Evolutionary conservation across 352 stramenopile genomes (phyloP), one percentile per base, ranked within the genome.

Genomic region (Pythium aristosporum): DNA sequence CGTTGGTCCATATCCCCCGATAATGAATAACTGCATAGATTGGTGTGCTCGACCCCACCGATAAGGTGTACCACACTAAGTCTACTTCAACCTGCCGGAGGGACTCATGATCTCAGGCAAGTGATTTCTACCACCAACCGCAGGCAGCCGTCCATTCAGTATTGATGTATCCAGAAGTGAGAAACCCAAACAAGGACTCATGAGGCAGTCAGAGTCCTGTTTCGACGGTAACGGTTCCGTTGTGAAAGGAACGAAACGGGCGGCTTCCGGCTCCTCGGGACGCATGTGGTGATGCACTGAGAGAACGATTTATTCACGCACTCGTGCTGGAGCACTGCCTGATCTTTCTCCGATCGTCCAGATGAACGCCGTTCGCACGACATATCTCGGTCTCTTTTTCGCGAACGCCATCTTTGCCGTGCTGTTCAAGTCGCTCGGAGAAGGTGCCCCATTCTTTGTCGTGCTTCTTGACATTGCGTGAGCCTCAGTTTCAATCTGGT

Each of bases 361-460:
- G 34, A 77, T 83, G 53, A 76, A 77, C 52, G 77, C 67, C 52
- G 36, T 80, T 32, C 80, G 80, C 1, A 65, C 61, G 11, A 65
- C 70, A 39, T 93, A 91, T 58, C 76, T 90, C 20, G 65, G 39
- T 16, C 63, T 91, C 30, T 93, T 93, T 77, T 86, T 93, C 55
- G 76, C 72, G 51, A 93, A 90, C 47, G 79, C 82, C 32, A 81
- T 88, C 49, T 83, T 90, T 47, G 84, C 80, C 0, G 74, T 65
- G 8, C 57, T 89, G 47, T 83, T 93, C 67, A 83, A 85, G 59
- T 75, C 79, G 11, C 65, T 88, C 11, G 84, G 84, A 0, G 67
- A 86, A 72, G 75, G 79, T 91, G 39, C 5, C 16, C 9, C 18
- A 15, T 41, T 49, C 10, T 46, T 8, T 46, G 16, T 15, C 18